These are phyloP conservation scores for Lachancea nothofagi DNA, from an alignment of 805 yeast genomes.

Conservation along the genomic window DNA sequence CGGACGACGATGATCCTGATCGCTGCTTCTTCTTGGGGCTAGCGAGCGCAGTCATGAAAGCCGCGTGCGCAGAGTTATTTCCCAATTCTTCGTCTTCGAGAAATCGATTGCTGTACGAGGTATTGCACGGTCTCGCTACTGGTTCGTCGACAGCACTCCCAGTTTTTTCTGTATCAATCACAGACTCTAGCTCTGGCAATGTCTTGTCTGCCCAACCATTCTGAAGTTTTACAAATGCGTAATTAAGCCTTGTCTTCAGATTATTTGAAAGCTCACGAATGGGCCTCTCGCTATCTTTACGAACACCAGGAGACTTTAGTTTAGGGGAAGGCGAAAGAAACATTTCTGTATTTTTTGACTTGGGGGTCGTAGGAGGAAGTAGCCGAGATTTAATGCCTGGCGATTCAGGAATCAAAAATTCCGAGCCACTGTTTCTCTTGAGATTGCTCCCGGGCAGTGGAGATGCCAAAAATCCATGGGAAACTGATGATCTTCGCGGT, in stretches of 20 bases:
- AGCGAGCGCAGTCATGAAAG: conserved; percentile 37
- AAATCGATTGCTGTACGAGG: conserved; percentile 13
- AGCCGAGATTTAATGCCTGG: conserved; percentile 18
- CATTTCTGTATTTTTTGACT: conserved; percentile 27
- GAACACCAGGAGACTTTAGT: conserved; percentile 26
- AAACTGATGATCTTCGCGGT: conserved; percentile 22
- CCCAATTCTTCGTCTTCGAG: conserved; percentile 20
- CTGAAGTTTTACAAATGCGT: conserved; percentile 36
- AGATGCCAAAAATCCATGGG: conserved; percentile 25
- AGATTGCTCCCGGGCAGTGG: conserved; percentile 13
- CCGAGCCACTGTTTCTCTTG: background rate
- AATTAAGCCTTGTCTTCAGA: conserved; percentile 37
- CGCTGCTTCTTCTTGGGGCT: conserved; percentile 29
- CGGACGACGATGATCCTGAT: conserved; percentile 7
- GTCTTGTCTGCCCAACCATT: conserved; percentile 32
- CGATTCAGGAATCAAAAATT: conserved; percentile 6
- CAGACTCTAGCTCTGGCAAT: conserved; percentile 24
- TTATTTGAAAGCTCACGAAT: conserved; percentile 38
- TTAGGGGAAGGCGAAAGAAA: conserved; percentile 33
- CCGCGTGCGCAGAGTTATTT: conserved; percentile 36
- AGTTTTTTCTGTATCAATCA: conserved; percentile 6
- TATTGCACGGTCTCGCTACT: conserved; percentile 10
- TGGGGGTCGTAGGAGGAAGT: conserved; percentile 32
- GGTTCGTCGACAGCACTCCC: conserved; percentile 12
- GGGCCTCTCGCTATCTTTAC: conserved; percentile 31